Percentiles rank a stretch among this genome's conserved stretches.
Evolutionary conservation across 1,284 basidiomycete genomes (phyloP).

Genomic region (Pseudozyma hubeiensis): DNA sequence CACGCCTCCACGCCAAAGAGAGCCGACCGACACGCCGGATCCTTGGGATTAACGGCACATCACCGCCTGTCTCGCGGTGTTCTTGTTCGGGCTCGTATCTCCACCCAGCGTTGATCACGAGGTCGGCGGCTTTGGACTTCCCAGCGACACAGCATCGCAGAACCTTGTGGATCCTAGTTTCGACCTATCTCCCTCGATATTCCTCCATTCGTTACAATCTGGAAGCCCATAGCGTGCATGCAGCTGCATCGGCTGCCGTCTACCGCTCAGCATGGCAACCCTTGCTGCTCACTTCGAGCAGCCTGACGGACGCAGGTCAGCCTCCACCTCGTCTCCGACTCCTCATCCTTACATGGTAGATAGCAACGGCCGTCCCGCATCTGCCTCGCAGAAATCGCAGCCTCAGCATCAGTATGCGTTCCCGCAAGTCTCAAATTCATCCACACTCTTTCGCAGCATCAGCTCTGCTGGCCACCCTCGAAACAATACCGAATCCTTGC

Average conservation of each 20-base stretch:
- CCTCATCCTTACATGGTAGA: conserved; percentile 26
- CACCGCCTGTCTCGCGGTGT: conserved; percentile 11
- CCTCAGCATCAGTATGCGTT: conserved; percentile 21
- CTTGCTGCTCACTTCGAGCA: conserved; percentile 47
- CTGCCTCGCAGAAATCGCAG: conserved; percentile 16
- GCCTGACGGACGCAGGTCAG: conserved; percentile 17
- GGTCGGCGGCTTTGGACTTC: no score
- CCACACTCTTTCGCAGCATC: conserved; percentile 14
- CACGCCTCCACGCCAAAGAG: conserved; percentile 20
- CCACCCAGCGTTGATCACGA: no score
- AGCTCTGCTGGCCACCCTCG: conserved; percentile 6
- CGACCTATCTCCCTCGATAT: no score
- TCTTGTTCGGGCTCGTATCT: conserved; percentile 1
- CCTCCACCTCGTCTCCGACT: conserved; percentile 16
- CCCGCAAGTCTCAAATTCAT: conserved; percentile 25
- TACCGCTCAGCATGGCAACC: conserved; percentile 29
- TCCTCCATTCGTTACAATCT: no score
- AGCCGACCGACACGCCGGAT: conserved; percentile 10
- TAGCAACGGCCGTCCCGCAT: conserved; percentile 3
- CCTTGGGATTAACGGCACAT: conserved; percentile 1
- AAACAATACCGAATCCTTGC: conserved; percentile 9
- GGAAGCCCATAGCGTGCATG: no score
- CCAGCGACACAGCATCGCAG: no score
- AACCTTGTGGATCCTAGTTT: no score
- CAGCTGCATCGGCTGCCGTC: not conserved